Base-by-base conservation (phyloP, 2,329 filamentous ascomycete genomes). In the Cladosporium sp. region DNA sequence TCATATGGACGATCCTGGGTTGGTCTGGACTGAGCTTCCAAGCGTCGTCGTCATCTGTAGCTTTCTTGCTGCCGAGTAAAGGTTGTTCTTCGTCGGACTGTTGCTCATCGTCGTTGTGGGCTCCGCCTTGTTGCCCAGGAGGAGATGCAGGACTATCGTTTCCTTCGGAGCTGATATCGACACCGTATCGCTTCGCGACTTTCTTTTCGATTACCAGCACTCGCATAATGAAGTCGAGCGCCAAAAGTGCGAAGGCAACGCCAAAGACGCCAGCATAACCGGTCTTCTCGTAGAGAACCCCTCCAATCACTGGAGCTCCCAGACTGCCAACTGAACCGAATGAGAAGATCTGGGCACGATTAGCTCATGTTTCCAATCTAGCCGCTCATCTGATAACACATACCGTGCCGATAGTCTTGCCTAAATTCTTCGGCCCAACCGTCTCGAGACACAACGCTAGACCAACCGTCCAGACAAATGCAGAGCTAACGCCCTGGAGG, bases 191-290 rank as follows among this genome's bases (percentile, higher is more conserved):
- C 10, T 74, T 74, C 0, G 86, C 86, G 1, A 82, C 80, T 72
- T 85, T 87, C 75, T 87, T 88, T 75, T 90, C 88, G n/a, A 90
- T 81, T 62, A 90, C 80, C 5, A 86, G 72, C 0, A 87, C 70
- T 14, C 88, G 83, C 81, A 89, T 83, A 26, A 85, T 64, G 66
- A 89, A 84, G 73, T 90, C 88, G 18, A 89, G 67, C 0, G 72
- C 80, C 1, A 90, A 73, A 10, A 89, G 74, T 0, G 78, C 82
- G 57, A 86, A 80, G 0, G 82, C 83, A 28, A 89, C 76, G 0
- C 81, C 82, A 72, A 89, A 89, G 0, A 89, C 86, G 0, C 85
- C 86, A 14, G 75, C 72, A 70, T 86, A 85, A 2, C 87, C 88
- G 0, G 82, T 81, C 69, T 84, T 84, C 31, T 84, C 79, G 72